These are phyloP conservation scores for Xylaria sp. DNA, from an alignment of 2,329 filamentous ascomycete species.

Conservation along the genomic window DNA sequence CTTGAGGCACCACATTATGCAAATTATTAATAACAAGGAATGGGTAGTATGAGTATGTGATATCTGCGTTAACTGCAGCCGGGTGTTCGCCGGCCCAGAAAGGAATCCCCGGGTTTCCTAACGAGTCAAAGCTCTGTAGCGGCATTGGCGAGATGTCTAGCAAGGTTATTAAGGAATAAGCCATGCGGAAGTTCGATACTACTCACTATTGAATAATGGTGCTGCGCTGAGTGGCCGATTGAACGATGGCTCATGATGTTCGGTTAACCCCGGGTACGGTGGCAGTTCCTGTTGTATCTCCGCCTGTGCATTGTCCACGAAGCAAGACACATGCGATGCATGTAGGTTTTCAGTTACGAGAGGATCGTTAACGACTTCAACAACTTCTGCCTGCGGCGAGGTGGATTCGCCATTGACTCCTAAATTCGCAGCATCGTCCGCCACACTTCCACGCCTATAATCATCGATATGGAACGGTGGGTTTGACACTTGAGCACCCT, in stretches of 20 bases:
- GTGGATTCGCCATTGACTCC: constrained; percentile 44
- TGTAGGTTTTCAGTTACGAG: constrained; percentile 33
- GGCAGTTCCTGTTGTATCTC: constrained; percentile 34
- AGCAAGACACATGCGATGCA: constrained; percentile 29
- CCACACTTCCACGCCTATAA: constrained; percentile 43
- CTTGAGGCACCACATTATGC: constrained; percentile 56
- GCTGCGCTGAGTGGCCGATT: constrained; percentile 37
- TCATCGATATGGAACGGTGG: constrained; percentile 47
- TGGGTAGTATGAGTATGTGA: constrained; percentile 59
- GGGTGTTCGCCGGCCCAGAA: constrained; percentile 48
- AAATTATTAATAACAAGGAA: constrained; percentile 56
- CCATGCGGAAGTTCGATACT: neutral
- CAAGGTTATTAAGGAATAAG: constrained; percentile 7
- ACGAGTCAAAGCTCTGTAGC: constrained; percentile 40
- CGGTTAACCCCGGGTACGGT: constrained; percentile 28
- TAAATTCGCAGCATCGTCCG: constrained; percentile 48
- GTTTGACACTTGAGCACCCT: constrained; percentile 47
- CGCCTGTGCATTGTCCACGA: constrained; percentile 24
- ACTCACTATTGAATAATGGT: constrained; percentile 41
- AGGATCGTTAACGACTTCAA: constrained; percentile 35
- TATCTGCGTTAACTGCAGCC: constrained; percentile 47
- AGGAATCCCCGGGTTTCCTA: constrained; percentile 39
- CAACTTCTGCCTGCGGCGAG: constrained; percentile 37
- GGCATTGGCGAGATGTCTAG: constrained; percentile 35
- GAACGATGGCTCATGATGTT: constrained; percentile 31